Conservation (phyloP, 305 asterid species). For the Fraxinus baroniana region DNA sequence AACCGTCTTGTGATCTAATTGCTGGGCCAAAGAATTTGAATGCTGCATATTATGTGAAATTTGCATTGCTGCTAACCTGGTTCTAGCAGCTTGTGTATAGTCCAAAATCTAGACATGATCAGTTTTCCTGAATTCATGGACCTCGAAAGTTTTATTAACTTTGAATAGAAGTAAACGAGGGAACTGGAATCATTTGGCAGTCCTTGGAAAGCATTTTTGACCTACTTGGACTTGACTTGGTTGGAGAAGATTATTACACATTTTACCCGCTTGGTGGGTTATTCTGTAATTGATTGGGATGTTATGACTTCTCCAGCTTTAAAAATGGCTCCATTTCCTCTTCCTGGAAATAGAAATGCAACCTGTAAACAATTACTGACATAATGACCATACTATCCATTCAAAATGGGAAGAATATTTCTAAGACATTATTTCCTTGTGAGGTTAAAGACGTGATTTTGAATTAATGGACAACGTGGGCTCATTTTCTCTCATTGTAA, state of each 20-base stretch:
- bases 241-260: neutral
- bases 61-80: neutral
- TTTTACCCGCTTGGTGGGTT: slow-evolving; percentile 3
- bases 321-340: slow-evolving; percentile 33
- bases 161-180: neutral
- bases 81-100: neutral
- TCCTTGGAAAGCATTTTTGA: neutral
- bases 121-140: neutral
- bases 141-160: neutral
- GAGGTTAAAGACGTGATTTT: slow-evolving; percentile 36
- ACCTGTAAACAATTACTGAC: slow-evolving; percentile 10
- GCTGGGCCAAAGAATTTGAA: neutral
- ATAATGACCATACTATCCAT: slow-evolving; percentile 16
- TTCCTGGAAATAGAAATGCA: slow-evolving; percentile 33
- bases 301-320: slow-evolving; percentile 34
- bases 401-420: neutral
- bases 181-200: neutral
- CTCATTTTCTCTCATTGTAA: slow-evolving; percentile 24
- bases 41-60: neutral
- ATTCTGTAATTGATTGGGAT: slow-evolving; percentile 21
- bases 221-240: neutral
- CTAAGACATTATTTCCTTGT: neutral
- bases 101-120: neutral
- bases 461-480: neutral
- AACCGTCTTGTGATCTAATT: neutral